Percentiles rank a stretch among this genome's conserved stretches.
phyloP scores from a whole-genome alignment of 345 rosid genomes.

The Hypericum perforatum region DNA sequence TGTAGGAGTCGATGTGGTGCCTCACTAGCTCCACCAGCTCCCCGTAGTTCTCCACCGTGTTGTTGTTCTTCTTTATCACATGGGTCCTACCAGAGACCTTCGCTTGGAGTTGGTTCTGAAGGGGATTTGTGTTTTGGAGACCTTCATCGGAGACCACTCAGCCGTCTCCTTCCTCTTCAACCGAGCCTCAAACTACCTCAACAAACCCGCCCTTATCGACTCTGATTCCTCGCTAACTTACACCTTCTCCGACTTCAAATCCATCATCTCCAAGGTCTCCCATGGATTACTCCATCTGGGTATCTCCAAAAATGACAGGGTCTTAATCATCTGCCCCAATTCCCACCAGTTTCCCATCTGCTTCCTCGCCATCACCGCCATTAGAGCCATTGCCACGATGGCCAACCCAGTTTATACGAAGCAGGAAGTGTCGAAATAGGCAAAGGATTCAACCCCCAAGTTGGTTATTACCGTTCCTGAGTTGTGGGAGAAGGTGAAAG shows the following conservation, averaged over 20 bases:
- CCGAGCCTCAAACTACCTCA: constrained; percentile 40
- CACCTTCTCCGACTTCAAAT: constrained; percentile 48
- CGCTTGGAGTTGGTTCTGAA: too few relatives aligned
- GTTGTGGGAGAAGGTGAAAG: constrained; percentile 50
- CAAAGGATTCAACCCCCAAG: constrained; percentile 64
- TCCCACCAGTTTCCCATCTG: constrained; percentile 65
- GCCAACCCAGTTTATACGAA: constrained; percentile 66
- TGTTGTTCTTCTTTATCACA: too few relatives aligned
- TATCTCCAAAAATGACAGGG: constrained; percentile 50
- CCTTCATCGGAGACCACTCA: too few relatives aligned
- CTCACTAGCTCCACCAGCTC: constrained; percentile 55
- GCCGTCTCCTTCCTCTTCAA: constrained; percentile 53
- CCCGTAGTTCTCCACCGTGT: constrained; percentile 24
- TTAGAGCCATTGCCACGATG: constrained; percentile 70
- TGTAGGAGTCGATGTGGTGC: constrained; percentile 78
- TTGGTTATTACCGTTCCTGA: constrained; percentile 50
- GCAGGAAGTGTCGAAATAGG: constrained; percentile 52
- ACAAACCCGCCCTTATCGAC: constrained; percentile 60
- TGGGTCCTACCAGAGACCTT: too few relatives aligned
- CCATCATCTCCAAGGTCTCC: constrained; percentile 46
- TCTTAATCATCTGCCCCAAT: constrained; percentile 68
- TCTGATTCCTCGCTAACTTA: constrained; percentile 45
- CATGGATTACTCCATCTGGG: constrained; percentile 62
- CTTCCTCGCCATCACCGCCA: constrained; percentile 52
- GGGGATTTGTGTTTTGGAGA: too few relatives aligned